phyloP scores from a whole-genome alignment of 805 yeast species.

The Starmerella riodocensis region DNA sequence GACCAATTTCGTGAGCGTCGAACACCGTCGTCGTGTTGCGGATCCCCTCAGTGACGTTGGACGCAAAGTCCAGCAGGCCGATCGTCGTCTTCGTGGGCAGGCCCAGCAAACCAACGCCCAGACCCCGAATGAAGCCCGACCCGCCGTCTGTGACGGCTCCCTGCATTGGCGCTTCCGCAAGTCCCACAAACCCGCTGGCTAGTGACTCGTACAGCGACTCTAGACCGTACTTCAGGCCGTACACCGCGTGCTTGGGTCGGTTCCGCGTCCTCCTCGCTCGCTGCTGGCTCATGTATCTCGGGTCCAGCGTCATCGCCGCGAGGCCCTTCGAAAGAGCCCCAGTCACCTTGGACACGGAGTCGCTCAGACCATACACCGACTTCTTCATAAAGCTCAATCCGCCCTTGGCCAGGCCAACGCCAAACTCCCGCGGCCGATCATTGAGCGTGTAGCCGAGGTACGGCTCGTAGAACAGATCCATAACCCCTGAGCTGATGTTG shows the following conservation, averaged over 20 bases:
- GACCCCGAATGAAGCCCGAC: slow-evolving; percentile 79
- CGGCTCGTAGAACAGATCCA: slow-evolving; percentile 95
- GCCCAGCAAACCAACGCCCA: slow-evolving; percentile 91
- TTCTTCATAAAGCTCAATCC: slow-evolving; percentile 87
- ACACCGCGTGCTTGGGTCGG: slow-evolving; percentile 69
- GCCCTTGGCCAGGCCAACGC: slow-evolving; percentile 91
- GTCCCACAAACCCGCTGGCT: slow-evolving; percentile 76
- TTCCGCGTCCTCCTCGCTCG: slow-evolving; percentile 62
- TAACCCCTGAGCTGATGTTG: slow-evolving; percentile 83
- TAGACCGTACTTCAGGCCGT: slow-evolving; percentile 77
- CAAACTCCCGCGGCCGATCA: slow-evolving; percentile 91
- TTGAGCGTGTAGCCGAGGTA: slow-evolving; percentile 89
- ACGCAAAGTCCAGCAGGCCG: slow-evolving; percentile 85
- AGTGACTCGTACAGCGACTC: slow-evolving; percentile 76
- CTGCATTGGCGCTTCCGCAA: slow-evolving; percentile 79
- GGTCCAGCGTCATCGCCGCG: slow-evolving; percentile 79
- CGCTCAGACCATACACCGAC: slow-evolving; percentile 88
- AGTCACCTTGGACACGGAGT: slow-evolving; percentile 81
- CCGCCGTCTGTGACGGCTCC: slow-evolving; percentile 88
- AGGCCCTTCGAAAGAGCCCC: slow-evolving; percentile 92
- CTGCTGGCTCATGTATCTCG: slow-evolving; percentile 68
- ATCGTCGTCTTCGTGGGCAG: slow-evolving; percentile 94
- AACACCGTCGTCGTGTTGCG: slow-evolving; percentile 82
- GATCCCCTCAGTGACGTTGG: slow-evolving; percentile 86
- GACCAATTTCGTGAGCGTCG: slow-evolving; percentile 51